Conservation (phyloP, 495 filamentous ascomycete genomes). For the Penicillium turbatum region DNA sequence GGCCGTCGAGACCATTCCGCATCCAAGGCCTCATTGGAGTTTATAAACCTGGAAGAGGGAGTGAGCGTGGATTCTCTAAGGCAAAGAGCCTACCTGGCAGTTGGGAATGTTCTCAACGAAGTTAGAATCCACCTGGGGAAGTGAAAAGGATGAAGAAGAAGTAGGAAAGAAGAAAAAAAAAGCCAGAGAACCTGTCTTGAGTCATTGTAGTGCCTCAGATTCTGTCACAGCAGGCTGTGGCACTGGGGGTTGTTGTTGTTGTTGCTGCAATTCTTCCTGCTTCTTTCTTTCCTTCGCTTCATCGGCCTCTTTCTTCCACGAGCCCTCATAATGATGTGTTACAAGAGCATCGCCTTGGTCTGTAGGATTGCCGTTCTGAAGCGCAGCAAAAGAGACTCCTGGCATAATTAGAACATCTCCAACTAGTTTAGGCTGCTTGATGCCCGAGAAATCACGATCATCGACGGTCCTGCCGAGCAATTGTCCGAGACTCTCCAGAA, state of each 20-base stretch:
- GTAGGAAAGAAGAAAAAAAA: too few relatives aligned
- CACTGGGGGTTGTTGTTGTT: not conserved
- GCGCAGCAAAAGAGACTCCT: constrained; percentile 36
- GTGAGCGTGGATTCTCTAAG: constrained; percentile 58
- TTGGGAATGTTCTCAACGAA: constrained; percentile 71
- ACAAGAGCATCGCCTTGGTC: constrained; percentile 30
- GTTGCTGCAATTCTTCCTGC: constrained; percentile 6
- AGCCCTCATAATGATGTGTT: constrained; percentile 33
- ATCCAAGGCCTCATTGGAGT: constrained; percentile 45
- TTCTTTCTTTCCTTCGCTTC: constrained; percentile 18
- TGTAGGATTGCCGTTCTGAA: constrained; percentile 25
- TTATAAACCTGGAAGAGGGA: constrained; percentile 46
- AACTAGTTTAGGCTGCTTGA: constrained; percentile 32
- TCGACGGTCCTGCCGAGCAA: constrained; percentile 20
- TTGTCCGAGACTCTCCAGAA: constrained; percentile 30
- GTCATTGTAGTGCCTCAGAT: too few relatives aligned
- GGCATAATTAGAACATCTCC: constrained; percentile 41
- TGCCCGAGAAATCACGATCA: constrained; percentile 23
- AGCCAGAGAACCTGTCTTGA: too few relatives aligned
- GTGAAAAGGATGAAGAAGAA: too few relatives aligned
- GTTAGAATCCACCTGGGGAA: too few relatives aligned
- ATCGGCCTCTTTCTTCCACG: constrained; percentile 27
- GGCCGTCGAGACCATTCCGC: constrained; percentile 39
- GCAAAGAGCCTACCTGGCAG: constrained; percentile 72
- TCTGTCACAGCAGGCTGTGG: too few relatives aligned